phyloP scores from a whole-genome alignment of 805 yeast genomes.

The Alloascoidea hylecoeti region DNA sequence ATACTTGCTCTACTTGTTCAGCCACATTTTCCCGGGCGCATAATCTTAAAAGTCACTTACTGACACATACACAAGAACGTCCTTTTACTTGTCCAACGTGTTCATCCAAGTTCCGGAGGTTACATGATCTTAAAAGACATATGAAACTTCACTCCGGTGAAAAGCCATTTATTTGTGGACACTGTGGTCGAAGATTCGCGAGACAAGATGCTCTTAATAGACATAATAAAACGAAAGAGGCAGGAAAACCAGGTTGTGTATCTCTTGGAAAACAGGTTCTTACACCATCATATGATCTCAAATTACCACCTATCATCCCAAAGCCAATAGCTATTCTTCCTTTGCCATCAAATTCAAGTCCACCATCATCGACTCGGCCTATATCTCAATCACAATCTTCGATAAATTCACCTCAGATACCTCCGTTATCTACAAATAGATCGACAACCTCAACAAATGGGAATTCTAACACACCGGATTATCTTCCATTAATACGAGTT shows the following conservation, averaged over 20 bases:
- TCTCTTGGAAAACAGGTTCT: not conserved
- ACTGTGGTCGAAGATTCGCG: constrained; percentile 64
- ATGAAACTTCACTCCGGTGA: constrained; percentile 68
- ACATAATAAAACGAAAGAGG: constrained; percentile 24
- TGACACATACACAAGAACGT: constrained; percentile 43
- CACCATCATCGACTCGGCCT: too few species aligned
- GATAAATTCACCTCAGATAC: not conserved
- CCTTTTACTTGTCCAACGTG: constrained; percentile 61
- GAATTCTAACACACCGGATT: too few species aligned
- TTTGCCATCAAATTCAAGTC: not conserved
- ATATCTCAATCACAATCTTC: constrained; percentile 1
- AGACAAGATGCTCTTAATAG: constrained; percentile 68
- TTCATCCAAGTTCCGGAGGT: constrained; percentile 70
- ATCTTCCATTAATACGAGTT: not conserved
- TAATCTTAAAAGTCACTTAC: constrained; percentile 1
- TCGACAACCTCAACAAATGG: too few species aligned
- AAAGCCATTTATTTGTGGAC: constrained; percentile 38
- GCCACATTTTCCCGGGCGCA: not conserved
- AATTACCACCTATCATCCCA: not conserved
- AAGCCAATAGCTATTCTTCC: constrained; percentile 1
- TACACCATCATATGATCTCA: not conserved
- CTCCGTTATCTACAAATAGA: too few species aligned
- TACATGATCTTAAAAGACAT: constrained; percentile 66
- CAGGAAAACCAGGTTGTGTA: too few species aligned
- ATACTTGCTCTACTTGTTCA: not conserved